Evolutionary conservation across 2,329 filamentous ascomycete genomes (phyloP).

Genomic region (Colletotrichum eremochloae): DNA sequence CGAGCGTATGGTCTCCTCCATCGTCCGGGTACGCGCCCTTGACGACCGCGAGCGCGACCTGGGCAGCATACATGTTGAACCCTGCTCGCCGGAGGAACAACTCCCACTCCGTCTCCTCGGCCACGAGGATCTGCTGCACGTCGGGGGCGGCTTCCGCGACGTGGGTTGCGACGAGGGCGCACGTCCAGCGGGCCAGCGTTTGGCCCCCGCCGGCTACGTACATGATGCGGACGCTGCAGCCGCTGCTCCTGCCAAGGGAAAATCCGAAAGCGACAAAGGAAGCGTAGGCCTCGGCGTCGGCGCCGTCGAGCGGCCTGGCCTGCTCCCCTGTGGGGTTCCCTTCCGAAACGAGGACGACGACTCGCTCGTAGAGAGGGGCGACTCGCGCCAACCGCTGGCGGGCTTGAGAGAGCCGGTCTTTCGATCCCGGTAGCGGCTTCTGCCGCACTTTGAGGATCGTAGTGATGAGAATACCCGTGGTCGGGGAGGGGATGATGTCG

Average conservation of each 20-base stretch:
- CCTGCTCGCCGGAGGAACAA: slow-evolving; percentile 53
- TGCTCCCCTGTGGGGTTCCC: slow-evolving; percentile 58
- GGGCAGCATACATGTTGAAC: slow-evolving; percentile 54
- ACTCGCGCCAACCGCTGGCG: slow-evolving; percentile 67
- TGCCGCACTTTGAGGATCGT: slow-evolving; percentile 81
- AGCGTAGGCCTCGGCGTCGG: slow-evolving; percentile 60
- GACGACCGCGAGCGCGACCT: slow-evolving; percentile 49
- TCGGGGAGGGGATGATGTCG: slow-evolving; percentile 79
- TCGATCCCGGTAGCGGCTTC: slow-evolving; percentile 69
- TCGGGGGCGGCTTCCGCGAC: slow-evolving; percentile 43
- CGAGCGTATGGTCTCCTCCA: slow-evolving; percentile 47
- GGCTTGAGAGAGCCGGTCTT: slow-evolving; percentile 58
- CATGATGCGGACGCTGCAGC: slow-evolving; percentile 53
- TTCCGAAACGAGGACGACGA: slow-evolving; percentile 78
- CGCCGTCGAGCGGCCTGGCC: slow-evolving; percentile 52
- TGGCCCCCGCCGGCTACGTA: slow-evolving; percentile 65
- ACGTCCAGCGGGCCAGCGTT: slow-evolving; percentile 67
- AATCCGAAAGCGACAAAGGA: slow-evolving; percentile 65
- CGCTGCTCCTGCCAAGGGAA: slow-evolving; percentile 50
- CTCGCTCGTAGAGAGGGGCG: slow-evolving; percentile 72
- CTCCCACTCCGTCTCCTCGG: slow-evolving; percentile 58
- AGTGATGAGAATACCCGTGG: slow-evolving; percentile 77
- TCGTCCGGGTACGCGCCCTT: slow-evolving; percentile 42
- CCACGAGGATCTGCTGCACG: slow-evolving; percentile 52
- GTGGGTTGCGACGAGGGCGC: slow-evolving; percentile 64